A percentile compares a stretch with the other conserved stretches of the same genome.
phyloP scores from a whole-genome alignment of 805 yeast genomes.

The Trichomonascus vanleenenianus region DNA sequence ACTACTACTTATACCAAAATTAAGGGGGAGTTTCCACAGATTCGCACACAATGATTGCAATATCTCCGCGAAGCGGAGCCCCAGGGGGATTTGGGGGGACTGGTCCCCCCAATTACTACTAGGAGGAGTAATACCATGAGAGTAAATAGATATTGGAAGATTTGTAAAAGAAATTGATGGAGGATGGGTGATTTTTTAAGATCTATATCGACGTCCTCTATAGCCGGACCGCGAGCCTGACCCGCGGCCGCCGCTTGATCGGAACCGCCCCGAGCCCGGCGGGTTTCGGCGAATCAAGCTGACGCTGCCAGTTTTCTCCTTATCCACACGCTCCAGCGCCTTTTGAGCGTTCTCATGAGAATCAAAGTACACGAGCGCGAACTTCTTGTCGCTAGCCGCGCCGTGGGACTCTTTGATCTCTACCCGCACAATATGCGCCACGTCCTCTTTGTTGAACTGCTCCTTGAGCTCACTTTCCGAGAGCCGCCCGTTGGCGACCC shows the following conservation, averaged over 20 bases:
- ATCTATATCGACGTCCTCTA: not conserved
- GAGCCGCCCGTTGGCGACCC: slow-evolving; percentile 33
- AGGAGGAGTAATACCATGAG: too few relatives aligned
- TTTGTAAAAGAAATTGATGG: not conserved
- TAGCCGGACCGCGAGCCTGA: too few relatives aligned
- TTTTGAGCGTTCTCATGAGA: slow-evolving; percentile 29
- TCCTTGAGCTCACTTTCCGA: slow-evolving; percentile 25
- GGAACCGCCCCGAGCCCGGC: slow-evolving; percentile 1
- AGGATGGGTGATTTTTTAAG: not conserved
- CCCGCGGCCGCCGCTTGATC: slow-evolving; percentile 1
- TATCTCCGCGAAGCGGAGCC: too few relatives aligned
- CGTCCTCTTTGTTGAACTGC: slow-evolving; percentile 28
- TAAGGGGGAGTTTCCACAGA: too few relatives aligned
- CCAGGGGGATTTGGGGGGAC: too few relatives aligned
- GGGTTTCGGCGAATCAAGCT: slow-evolving; percentile 13
- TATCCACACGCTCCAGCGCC: slow-evolving; percentile 30
- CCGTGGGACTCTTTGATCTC: slow-evolving; percentile 19
- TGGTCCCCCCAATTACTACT: too few relatives aligned
- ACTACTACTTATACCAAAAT: too few relatives aligned
- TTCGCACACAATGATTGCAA: too few relatives aligned
- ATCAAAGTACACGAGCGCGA: slow-evolving; percentile 31
- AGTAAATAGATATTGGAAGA: too few relatives aligned
- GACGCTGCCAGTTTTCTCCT: slow-evolving; percentile 25
- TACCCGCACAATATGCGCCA: slow-evolving; percentile 25
- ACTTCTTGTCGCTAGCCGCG: slow-evolving; percentile 23